These are phyloP conservation scores for Alternaria atra DNA, from an alignment of 2,329 filamentous ascomycete species.

Conservation along the genomic window DNA sequence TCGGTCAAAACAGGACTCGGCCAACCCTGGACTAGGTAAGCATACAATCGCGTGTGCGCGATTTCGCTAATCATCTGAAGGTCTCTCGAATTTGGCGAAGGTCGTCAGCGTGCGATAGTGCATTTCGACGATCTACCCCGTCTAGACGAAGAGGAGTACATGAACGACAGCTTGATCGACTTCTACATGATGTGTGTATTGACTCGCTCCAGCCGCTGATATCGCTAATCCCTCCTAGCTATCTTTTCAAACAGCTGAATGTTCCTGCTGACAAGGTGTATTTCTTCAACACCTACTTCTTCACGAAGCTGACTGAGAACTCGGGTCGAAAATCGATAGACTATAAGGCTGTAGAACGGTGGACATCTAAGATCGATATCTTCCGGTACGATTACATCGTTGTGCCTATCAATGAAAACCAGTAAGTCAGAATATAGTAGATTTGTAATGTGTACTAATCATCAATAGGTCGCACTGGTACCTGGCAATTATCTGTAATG, in stretches of 20 bases:
- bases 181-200: conserved; percentile 75
- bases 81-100: conserved; percentile 69
- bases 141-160: conserved; percentile 82
- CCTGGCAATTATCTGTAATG: conserved; percentile 92
- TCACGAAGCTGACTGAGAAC: conserved; percentile 72
- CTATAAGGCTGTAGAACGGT: conserved; percentile 83
- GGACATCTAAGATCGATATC: conserved; percentile 87
- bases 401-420: conserved; percentile 84
- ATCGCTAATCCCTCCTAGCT: conserved; percentile 21
- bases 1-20: conserved; percentile 40
- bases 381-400: conserved; percentile 88
- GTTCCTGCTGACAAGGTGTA: conserved; percentile 72
- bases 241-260: conserved; percentile 48
- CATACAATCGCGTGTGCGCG: not conserved
- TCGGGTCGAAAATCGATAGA: conserved; percentile 69
- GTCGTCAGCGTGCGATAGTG: conserved; percentile 70
- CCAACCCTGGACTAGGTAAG: conserved; percentile 37
- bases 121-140: conserved; percentile 76
- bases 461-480: conserved; percentile 77
- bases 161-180: conserved; percentile 92
- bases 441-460: conserved; percentile 8
- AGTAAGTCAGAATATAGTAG: conserved; percentile 39
- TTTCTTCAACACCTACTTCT: conserved; percentile 95
- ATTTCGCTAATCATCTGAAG: conserved; percentile 33
- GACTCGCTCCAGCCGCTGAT: not conserved